phyloP scores from a whole-genome alignment of 2,329 filamentous ascomycete genomes.

The Curvularia sp. region DNA sequence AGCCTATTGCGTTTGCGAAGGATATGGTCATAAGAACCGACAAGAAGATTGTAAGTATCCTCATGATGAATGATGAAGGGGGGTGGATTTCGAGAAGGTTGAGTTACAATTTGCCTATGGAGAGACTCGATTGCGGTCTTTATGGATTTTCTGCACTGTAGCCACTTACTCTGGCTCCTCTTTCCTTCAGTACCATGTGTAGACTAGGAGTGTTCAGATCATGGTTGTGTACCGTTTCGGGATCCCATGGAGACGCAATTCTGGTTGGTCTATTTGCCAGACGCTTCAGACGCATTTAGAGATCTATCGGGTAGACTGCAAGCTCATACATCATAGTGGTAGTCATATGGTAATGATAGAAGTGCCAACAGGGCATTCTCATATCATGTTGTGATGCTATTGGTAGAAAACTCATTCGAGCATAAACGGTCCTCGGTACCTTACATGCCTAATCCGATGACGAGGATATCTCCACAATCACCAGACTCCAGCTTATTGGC shows the following conservation, averaged over 20 bases:
- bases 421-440: not conserved
- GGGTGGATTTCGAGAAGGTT: not conserved
- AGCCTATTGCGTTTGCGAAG: conserved; percentile 26
- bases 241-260: not conserved
- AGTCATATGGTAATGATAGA: not conserved
- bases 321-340: not conserved
- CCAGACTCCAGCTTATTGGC: not conserved
- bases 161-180: not conserved
- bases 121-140: not conserved
- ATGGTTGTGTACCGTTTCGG: not conserved
- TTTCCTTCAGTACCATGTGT: not conserved
- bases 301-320: not conserved
- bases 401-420: not conserved
- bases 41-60: conserved; percentile 39
- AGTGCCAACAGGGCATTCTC: not conserved
- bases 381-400: not conserved
- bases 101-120: not conserved
- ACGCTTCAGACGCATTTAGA: not conserved
- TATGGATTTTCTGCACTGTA: not conserved
- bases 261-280: not conserved
- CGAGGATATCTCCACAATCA: not conserved
- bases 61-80: conserved; percentile 26
- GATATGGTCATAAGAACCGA: conserved; percentile 47
- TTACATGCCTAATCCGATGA: not conserved
- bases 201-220: not conserved